phyloP scores from a whole-genome alignment of 176 grass and related monocot genomes.

The Tillandsia fasciculata region DNA sequence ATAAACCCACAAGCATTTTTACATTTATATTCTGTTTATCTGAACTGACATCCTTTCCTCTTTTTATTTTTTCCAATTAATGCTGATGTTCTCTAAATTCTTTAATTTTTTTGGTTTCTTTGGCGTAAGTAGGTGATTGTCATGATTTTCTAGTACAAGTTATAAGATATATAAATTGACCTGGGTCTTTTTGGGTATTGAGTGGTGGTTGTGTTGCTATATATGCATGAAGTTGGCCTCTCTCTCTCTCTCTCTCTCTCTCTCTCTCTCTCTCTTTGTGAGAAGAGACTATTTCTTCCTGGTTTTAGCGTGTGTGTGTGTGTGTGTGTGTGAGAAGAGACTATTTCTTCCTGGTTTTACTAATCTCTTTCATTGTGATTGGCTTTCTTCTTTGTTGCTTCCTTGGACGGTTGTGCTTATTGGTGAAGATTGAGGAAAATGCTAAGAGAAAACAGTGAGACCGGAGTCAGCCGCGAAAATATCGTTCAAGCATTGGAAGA shows the following conservation, averaged over 20 bases:
- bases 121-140: constrained; percentile 14
- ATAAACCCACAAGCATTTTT: background rate
- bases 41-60: background rate
- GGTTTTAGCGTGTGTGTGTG: too few relatives aligned
- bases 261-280: too few relatives aligned
- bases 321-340: background rate
- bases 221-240: too few relatives aligned
- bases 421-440: constrained; percentile 63
- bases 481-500: constrained; percentile 68
- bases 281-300: too few relatives aligned
- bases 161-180: too few relatives aligned
- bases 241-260: too few relatives aligned
- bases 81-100: too few relatives aligned
- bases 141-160: too few relatives aligned
- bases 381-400: background rate
- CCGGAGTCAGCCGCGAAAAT: constrained; percentile 31
- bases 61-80: background rate
- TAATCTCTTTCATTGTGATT: background rate
- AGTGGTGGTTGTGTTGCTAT: too few relatives aligned
- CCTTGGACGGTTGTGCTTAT: constrained; percentile 1
- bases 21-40: background rate
- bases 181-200: too few relatives aligned
- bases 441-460: constrained; percentile 39
- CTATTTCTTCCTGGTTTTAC: background rate
- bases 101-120: constrained; percentile 10